Conservation (phyloP, 495 filamentous ascomycete genomes). For the Neurospora sp. region DNA sequence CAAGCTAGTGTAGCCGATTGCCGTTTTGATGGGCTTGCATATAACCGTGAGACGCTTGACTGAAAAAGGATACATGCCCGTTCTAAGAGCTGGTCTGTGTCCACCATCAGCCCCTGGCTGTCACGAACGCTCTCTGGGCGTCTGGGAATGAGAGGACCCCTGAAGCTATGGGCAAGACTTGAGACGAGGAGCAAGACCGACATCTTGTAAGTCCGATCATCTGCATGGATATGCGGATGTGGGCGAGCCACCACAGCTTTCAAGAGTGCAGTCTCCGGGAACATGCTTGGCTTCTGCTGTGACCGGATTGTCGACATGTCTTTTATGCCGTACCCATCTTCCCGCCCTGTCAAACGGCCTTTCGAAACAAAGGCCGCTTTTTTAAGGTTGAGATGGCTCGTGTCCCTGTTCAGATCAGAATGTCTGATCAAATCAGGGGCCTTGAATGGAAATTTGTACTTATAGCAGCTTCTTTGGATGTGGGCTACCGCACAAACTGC, state of each 20-base stretch:
- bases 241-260: slow-evolving; percentile 21
- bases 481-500: slow-evolving; percentile 13
- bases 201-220: slow-evolving; percentile 18
- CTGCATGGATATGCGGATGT: slow-evolving; percentile 9
- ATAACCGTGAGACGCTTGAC: slow-evolving; percentile 15
- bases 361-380: slow-evolving; percentile 15
- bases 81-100: slow-evolving; percentile 17
- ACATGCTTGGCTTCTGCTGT: slow-evolving; percentile 28
- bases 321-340: slow-evolving; percentile 38
- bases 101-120: slow-evolving; percentile 9
- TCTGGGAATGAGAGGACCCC: slow-evolving; percentile 20
- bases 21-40: slow-evolving; percentile 16
- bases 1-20: slow-evolving; percentile 7
- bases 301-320: slow-evolving; percentile 38
- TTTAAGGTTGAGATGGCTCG: slow-evolving; percentile 11
- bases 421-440: slow-evolving; percentile 5
- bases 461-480: slow-evolving; percentile 14
- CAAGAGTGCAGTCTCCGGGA: slow-evolving; percentile 26
- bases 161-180: slow-evolving; percentile 27
- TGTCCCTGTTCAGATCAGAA: slow-evolving; percentile 16
- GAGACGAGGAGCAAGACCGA: slow-evolving; percentile 37
- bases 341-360: slow-evolving; percentile 14
- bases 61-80: slow-evolving; percentile 20
- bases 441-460: slow-evolving; percentile 5
- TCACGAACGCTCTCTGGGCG: slow-evolving; percentile 19